phyloP scores from a whole-genome alignment of 352 stramenopile species.

The Thraustotheca clavata region DNA sequence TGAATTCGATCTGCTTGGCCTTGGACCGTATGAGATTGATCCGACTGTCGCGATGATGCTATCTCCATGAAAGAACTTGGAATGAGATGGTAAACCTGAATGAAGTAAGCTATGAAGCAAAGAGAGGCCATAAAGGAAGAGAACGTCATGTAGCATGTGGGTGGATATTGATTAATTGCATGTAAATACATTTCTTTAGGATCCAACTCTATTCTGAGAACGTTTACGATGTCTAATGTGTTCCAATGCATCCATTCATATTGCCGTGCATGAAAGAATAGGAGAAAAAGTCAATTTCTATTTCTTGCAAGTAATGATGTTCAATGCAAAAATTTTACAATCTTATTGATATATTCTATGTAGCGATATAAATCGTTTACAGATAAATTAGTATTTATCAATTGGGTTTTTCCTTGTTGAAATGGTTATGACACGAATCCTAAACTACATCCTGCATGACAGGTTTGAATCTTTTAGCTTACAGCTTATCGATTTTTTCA shows the following conservation, averaged over 20 bases:
- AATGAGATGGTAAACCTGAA: neutral
- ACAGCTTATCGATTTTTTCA: constrained; percentile 78
- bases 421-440: constrained; percentile 5
- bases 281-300: too few species aligned
- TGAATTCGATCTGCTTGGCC: constrained; percentile 14
- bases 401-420: too few species aligned
- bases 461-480: constrained; percentile 22
- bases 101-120: neutral
- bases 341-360: too few species aligned
- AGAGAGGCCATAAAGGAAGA: neutral
- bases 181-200: too few species aligned
- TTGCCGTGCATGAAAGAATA: too few species aligned
- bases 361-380: too few species aligned
- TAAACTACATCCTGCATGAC: constrained; percentile 1
- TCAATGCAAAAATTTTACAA: too few species aligned
- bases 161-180: too few species aligned
- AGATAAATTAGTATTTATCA: too few species aligned
- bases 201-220: neutral
- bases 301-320: too few species aligned
- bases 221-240: too few species aligned
- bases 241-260: too few species aligned
- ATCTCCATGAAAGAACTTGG: constrained; percentile 2
- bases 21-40: constrained; percentile 15
- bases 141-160: neutral
- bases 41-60: constrained; percentile 7